These are phyloP conservation scores for Chrysoporthe austroafricana DNA, from an alignment of 2,329 filamentous ascomycete genomes.

Conservation along the genomic window DNA sequence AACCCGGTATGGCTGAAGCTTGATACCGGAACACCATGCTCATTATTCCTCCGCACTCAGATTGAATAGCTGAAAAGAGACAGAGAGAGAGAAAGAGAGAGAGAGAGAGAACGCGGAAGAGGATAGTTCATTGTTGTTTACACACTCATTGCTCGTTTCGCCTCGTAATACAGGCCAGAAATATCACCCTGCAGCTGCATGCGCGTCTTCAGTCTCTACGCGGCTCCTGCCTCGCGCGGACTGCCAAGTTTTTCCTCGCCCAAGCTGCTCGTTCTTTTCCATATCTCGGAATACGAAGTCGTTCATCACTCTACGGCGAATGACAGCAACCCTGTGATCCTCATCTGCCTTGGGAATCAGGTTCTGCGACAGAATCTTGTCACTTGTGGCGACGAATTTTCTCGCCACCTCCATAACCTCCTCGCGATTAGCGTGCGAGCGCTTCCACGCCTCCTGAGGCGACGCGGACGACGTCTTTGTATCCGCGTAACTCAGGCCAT, in stretches of 20 bases:
- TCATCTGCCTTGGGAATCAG: conserved; percentile 18
- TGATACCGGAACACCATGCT: neutral
- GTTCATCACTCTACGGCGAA: conserved; percentile 21
- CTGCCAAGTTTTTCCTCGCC: neutral
- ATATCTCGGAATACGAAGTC: conserved; percentile 8
- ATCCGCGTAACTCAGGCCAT: conserved; percentile 42
- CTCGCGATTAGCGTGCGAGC: conserved; percentile 19
- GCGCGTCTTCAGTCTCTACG: conserved; percentile 4
- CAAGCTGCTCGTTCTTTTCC: conserved; percentile 15
- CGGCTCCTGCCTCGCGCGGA: neutral
- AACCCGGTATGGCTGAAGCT: neutral
- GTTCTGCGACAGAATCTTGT: conserved; percentile 26
- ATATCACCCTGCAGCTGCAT: conserved; percentile 12
- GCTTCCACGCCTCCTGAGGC: conserved; percentile 34
- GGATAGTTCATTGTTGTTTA: conserved; percentile 4
- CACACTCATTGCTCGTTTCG: conserved; percentile 12
- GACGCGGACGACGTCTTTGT: conserved; percentile 28
- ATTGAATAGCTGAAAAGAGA: neutral
- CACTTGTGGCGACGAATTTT: conserved; percentile 23
- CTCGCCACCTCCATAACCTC: conserved; percentile 21
- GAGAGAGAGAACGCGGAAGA: neutral
- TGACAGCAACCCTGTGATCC: conserved; percentile 14
- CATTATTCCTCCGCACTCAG: neutral
- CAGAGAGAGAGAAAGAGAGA: neutral
- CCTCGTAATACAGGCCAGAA: neutral